Percentiles rank a stretch among this genome's conserved stretches.
Conservation (phyloP, 164 flowering plant genomes). For the Kalanchoe fedtschenkoi region DNA sequence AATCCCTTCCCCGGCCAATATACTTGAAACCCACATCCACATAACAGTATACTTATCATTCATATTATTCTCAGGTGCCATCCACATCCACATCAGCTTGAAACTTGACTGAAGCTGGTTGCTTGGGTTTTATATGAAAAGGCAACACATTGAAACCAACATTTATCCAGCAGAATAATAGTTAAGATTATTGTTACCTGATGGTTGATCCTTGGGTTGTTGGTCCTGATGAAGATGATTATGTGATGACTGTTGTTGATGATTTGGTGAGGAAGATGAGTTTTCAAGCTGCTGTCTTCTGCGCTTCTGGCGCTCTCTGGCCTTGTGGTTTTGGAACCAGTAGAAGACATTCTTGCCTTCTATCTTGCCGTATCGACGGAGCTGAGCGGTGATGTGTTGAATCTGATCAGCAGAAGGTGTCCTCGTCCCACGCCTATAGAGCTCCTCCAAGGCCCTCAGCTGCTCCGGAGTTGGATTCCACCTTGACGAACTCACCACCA, state of each 20-base stretch:
- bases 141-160: too few relatives aligned
- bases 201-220: background rate
- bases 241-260: slow-evolving; percentile 10
- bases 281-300: slow-evolving; percentile 33
- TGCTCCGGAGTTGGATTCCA: slow-evolving; percentile 97
- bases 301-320: slow-evolving; percentile 80
- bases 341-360: slow-evolving; percentile 93
- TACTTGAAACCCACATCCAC: too few relatives aligned
- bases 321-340: slow-evolving; percentile 96
- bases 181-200: background rate
- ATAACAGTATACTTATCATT: too few relatives aligned
- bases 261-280: slow-evolving; percentile 19
- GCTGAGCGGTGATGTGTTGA: slow-evolving; percentile 72
- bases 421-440: slow-evolving; percentile 63
- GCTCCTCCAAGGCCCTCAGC: slow-evolving; percentile 52
- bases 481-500: slow-evolving; percentile 57
- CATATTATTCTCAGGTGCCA: too few relatives aligned
- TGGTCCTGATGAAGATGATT: background rate
- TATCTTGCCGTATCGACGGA: slow-evolving; percentile 69
- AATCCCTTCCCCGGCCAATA: too few relatives aligned
- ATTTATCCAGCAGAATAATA: too few relatives aligned
- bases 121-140: too few relatives aligned
- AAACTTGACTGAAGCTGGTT: too few relatives aligned
- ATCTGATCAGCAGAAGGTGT: slow-evolving; percentile 81
- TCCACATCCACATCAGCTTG: too few relatives aligned